Percentiles rank a stretch among this genome's conserved stretches.
These are phyloP conservation scores for Taiozyma sp. DNA, from an alignment of 1,139 yeast genomes.

Conservation along the genomic window DNA sequence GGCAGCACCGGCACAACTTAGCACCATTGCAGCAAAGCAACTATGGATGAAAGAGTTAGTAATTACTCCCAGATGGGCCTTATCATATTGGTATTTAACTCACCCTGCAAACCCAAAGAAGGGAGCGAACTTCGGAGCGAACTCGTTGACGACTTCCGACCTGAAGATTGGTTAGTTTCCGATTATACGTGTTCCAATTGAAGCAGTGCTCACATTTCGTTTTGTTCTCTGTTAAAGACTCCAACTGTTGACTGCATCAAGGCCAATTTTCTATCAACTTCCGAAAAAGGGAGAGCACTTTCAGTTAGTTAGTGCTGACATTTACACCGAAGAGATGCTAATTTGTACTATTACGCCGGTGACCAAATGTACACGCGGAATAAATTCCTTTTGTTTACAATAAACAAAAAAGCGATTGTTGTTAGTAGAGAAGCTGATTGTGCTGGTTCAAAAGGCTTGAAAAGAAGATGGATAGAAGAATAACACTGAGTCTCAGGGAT, in stretches of 20 bases:
- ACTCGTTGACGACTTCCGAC: slow-evolving; percentile 40
- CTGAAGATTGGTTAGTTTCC: slow-evolving; percentile 9
- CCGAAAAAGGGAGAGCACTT: background rate
- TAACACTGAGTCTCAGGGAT: slow-evolving; percentile 41
- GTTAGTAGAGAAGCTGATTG: background rate
- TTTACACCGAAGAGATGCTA: background rate
- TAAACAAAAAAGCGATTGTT: background rate
- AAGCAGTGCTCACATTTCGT: background rate
- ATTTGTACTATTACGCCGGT: background rate
- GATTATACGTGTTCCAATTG: background rate
- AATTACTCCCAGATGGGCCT: background rate
- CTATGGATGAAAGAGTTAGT: slow-evolving; percentile 22
- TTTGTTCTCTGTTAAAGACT: background rate
- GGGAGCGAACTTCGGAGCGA: slow-evolving; percentile 86
- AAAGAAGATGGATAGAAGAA: background rate
- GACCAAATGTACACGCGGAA: background rate
- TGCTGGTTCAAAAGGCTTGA: background rate
- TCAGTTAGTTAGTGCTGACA: background rate
- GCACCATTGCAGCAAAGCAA: slow-evolving; percentile 86
- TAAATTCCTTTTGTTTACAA: background rate
- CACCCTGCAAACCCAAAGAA: slow-evolving; percentile 91
- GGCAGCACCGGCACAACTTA: slow-evolving; percentile 95
- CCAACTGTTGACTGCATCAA: background rate
- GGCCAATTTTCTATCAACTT: background rate
- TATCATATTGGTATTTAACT: slow-evolving; percentile 14